Evolutionary conservation across 2,329 filamentous ascomycete genomes (phyloP), one percentile per base, ranked within the genome.

Genomic region (Calonectria montana): DNA sequence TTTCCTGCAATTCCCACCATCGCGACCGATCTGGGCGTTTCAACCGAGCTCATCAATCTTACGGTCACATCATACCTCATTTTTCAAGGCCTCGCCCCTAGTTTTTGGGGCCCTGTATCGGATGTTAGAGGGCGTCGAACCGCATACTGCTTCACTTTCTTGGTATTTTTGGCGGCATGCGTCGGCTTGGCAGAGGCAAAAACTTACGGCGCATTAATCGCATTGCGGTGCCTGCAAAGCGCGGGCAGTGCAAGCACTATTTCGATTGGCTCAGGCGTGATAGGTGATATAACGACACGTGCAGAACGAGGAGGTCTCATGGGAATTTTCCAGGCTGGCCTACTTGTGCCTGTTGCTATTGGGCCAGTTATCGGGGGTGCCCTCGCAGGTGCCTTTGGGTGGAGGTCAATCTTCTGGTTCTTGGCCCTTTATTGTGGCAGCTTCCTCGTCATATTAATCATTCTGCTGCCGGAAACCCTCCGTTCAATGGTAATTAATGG

Each of bases 21-120:
- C 10, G 84, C 87, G 7, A 73, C 78, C 2, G 85, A 87, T 41
- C 77, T 88, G 1, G 50, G 82, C 37, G 83, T 88, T n/a, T 82
- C 82, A 0, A 74, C 81, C 8, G 79, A 80, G 37, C 77, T 83
- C 10, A 82, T 87, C 70, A 87, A 86, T 64, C 79, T 87, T 48
- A 86, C 85, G 0, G 78, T 88, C 0, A 88, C 86, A 2, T 84
- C 85, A 0, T 88, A 88, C 59, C 81, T 87, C 69, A 85, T 91
- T 25, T 86, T 91, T 41, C 89, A 91, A 81, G 89, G 86, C 3
- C 73, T 91, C 0, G 86, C 88, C 0, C 90, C 90, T 0, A 85
- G 84, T 27, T 80, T 90, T 47, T 84, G 88, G 73, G 88, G 87
- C 0, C 85, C 86, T 16, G 79, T 89, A 10, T 86, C 87, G 0